A percentile compares a stretch with the other conserved stretches of the same genome.
Evolutionary conservation across 2,329 filamentous ascomycete species (phyloP).

Genomic region (Epichloe glyceriae): DNA sequence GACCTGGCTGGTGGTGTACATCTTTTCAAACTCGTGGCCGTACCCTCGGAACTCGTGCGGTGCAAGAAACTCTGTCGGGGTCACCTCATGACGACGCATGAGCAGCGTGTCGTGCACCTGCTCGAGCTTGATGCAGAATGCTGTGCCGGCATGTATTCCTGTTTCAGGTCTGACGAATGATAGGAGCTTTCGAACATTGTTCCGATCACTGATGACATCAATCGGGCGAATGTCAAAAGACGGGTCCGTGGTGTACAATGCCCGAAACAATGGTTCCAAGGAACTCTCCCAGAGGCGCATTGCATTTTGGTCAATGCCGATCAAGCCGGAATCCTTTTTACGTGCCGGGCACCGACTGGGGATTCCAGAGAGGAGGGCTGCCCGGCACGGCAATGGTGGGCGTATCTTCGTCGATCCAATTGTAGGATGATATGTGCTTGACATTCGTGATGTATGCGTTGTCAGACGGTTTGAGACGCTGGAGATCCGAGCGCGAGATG

Average conservation of each 20-base stretch:
- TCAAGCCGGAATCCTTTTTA: slow-evolving; percentile 26
- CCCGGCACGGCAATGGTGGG: slow-evolving; percentile 35
- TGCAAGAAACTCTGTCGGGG: slow-evolving; percentile 16
- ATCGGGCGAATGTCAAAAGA: slow-evolving; percentile 23
- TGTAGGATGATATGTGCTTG: slow-evolving; percentile 33
- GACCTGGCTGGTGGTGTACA: slow-evolving; percentile 24
- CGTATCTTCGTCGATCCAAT: slow-evolving; percentile 28
- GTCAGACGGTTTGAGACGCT: not conserved
- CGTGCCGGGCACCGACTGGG: slow-evolving; percentile 11
- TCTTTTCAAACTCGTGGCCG: slow-evolving; percentile 32
- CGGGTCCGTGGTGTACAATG: slow-evolving; percentile 25
- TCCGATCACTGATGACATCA: slow-evolving; percentile 32
- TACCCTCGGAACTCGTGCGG: slow-evolving; percentile 26
- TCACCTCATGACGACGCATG: slow-evolving; percentile 22
- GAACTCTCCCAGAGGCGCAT: slow-evolving; percentile 28
- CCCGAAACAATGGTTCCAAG: slow-evolving; percentile 33
- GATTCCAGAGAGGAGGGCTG: slow-evolving; percentile 20
- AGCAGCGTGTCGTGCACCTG: slow-evolving; percentile 23
- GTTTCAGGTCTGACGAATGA: slow-evolving; percentile 24
- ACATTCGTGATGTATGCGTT: slow-evolving; percentile 22
- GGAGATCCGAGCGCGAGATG: not conserved
- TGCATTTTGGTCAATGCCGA: slow-evolving; percentile 33
- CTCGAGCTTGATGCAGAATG: slow-evolving; percentile 30
- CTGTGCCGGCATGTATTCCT: slow-evolving; percentile 13
- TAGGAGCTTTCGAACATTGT: slow-evolving; percentile 36